Evolutionary conservation across 2,329 filamentous ascomycete species (phyloP).

Genomic region (Grosmannia huntii): DNA sequence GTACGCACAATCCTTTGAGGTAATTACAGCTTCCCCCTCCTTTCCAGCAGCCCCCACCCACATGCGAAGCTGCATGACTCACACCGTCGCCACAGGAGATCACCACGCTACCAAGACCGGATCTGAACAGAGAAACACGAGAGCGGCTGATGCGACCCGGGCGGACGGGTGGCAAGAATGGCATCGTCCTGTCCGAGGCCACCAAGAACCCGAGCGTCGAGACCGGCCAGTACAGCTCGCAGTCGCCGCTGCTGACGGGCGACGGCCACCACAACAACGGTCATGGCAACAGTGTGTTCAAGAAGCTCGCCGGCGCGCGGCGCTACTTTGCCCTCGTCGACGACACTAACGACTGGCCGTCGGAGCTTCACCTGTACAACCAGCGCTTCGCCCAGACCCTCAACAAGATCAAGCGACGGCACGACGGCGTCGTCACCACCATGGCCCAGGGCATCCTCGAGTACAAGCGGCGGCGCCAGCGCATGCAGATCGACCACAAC

Average conservation of each 20-base stretch:
- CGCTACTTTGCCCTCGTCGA: slow-evolving; percentile 90
- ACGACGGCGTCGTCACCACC: slow-evolving; percentile 95
- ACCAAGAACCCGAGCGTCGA: slow-evolving; percentile 84
- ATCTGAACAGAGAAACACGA: slow-evolving; percentile 61
- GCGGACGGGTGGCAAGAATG: slow-evolving; percentile 41
- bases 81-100: slow-evolving; percentile 56
- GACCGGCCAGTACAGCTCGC: slow-evolving; percentile 64
- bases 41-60: not conserved
- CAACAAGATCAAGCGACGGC: slow-evolving; percentile 86
- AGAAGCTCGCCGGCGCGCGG: slow-evolving; percentile 41
- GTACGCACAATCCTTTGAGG: slow-evolving; percentile 99
- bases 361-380: slow-evolving; percentile 90
- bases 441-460: slow-evolving; percentile 96
- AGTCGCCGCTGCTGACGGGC: slow-evolving; percentile 18
- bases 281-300: slow-evolving; percentile 11
- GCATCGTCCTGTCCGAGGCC: slow-evolving; percentile 55
- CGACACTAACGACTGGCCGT: slow-evolving; percentile 80
- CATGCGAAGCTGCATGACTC: not conserved
- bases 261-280: slow-evolving; percentile 15
- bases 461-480: slow-evolving; percentile 91
- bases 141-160: slow-evolving; percentile 63
- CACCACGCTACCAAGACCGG: slow-evolving; percentile 69
- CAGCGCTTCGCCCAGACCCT: slow-evolving; percentile 77
- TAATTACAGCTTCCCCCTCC: slow-evolving; percentile 24
- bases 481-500: slow-evolving; percentile 95